Base-by-base conservation (phyloP, 768 basidiomycete genomes). In the Grammothele lineata region DNA sequence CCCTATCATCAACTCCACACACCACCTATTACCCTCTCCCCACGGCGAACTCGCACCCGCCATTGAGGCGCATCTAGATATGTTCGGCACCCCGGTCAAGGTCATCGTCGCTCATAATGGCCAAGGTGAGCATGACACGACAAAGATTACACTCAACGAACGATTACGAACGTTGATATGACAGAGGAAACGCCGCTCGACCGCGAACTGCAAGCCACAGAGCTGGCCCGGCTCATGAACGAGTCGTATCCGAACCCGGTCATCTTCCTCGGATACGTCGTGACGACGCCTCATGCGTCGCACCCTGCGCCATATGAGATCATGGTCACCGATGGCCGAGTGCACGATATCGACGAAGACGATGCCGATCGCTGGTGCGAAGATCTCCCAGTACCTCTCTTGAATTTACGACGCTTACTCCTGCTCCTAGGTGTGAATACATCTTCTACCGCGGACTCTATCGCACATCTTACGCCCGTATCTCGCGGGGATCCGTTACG, bases 51-150 rank as follows among this genome's bases (percentile, higher is more conserved):
- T 94, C 21, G 91, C 90, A 2, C 91, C 91, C 0, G 91, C 91
- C 1, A 94, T 94, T 25, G 87, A 91, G 63, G 91, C 91, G 3
- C 75, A 87, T 2, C 68, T 94, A 12, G 85, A 92, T 42, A 72
- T 91, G 6, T 85, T 81, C 53, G 90, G 91, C 1, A 83, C 81
- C 0, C 74, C 78, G 42, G 78, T 93, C 15, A 83, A 83, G 5
- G 89, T 93, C 0, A 72, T 94, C n/a, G 87, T 94, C 9, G 76
- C 89, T 0, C 92, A 95, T 55, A 94, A 95, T 60, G 92, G 92
- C 5, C 92, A 95, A 75, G 88, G 88, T 85, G 51, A 43, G 62
- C 6, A 3, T n/a, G n/a, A n/a, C n/a, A n/a, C n/a, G n/a, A n/a
- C n/a, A n/a, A n/a, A n/a, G n/a, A n/a, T n/a, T n/a, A n/a, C n/a